Conservation (phyloP, 2,329 filamentous ascomycete genomes). For the Sporothrix phasma region DNA sequence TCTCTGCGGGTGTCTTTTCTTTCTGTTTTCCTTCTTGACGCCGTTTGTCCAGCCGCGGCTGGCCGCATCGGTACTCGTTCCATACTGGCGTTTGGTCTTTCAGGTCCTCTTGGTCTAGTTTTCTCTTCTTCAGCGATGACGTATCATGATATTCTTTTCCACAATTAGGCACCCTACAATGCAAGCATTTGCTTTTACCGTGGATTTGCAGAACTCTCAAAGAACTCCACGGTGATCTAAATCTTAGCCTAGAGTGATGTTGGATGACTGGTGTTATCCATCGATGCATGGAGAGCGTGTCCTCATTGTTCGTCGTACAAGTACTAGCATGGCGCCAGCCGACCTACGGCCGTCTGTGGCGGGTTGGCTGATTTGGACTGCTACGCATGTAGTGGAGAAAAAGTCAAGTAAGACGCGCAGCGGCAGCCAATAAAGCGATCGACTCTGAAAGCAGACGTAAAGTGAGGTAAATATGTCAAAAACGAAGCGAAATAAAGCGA, state of each 20-base stretch:
- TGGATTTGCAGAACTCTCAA: too few relatives aligned
- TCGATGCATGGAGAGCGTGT: not conserved
- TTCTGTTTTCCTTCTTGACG: not conserved
- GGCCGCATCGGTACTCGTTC: not conserved
- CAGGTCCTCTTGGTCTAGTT: too few relatives aligned
- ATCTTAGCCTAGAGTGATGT: not conserved
- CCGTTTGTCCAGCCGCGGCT: not conserved
- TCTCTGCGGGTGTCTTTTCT: not conserved
- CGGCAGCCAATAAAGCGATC: too few relatives aligned
- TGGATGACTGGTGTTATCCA: not conserved
- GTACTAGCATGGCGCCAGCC: not conserved
- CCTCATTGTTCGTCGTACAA: not conserved
- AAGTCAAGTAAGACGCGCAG: too few relatives aligned
- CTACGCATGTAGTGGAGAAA: too few relatives aligned
- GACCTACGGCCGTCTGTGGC: too few relatives aligned
- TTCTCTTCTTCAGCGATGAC: not conserved
- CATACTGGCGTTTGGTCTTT: constrained; percentile 1
- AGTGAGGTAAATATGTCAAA: too few relatives aligned
- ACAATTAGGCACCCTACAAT: not conserved
- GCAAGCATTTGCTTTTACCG: not conserved
- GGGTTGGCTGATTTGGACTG: too few relatives aligned
- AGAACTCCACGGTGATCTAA: too few relatives aligned
- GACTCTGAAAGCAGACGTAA: too few relatives aligned
- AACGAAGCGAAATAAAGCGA: too few relatives aligned
- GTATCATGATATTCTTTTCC: not conserved